A percentile compares a stretch with the other conserved stretches of the same genome.
phyloP scores from a whole-genome alignment of 73 alveolate genomes.

The Symbiodinium natans region DNA sequence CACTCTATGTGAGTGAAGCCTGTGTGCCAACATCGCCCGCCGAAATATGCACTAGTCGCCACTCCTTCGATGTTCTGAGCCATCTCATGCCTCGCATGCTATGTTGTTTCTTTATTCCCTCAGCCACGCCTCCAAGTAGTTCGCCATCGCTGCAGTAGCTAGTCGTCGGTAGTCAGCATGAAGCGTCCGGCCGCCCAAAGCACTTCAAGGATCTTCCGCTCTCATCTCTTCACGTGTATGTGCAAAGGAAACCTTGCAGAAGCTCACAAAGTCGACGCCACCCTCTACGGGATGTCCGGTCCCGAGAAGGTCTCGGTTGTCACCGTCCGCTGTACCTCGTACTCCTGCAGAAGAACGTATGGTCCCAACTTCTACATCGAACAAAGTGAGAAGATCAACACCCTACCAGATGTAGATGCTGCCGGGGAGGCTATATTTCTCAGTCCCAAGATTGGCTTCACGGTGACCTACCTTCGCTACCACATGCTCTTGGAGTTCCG shows the following conservation, averaged over 20 bases:
- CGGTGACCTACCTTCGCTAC: neutral
- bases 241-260: slow-evolving; percentile 13
- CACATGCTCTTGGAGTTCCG: neutral
- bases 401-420: neutral
- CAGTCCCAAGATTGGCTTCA: slow-evolving; percentile 21
- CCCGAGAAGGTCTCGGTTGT: neutral
- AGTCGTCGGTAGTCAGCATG: too few species aligned
- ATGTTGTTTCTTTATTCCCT: neutral
- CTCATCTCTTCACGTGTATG: neutral
- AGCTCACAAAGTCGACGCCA: neutral
- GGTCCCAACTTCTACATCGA: slow-evolving; percentile 25
- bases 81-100: neutral
- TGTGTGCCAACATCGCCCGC: neutral
- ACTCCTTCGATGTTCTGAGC: neutral
- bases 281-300: neutral
- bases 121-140: neutral
- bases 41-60: neutral
- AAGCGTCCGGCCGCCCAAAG: slow-evolving; percentile 1
- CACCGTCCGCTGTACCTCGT: neutral
- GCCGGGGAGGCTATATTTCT: neutral
- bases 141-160: too few species aligned
- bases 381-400: neutral
- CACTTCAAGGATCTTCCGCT: slow-evolving; percentile 6
- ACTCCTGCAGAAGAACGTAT: neutral
- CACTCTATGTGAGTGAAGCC: neutral